Evolutionary conservation across 129 eudicot genomes (phyloP), one percentile per base, ranked within the genome.

Genomic region (Centrapalus pauciflorus): DNA sequence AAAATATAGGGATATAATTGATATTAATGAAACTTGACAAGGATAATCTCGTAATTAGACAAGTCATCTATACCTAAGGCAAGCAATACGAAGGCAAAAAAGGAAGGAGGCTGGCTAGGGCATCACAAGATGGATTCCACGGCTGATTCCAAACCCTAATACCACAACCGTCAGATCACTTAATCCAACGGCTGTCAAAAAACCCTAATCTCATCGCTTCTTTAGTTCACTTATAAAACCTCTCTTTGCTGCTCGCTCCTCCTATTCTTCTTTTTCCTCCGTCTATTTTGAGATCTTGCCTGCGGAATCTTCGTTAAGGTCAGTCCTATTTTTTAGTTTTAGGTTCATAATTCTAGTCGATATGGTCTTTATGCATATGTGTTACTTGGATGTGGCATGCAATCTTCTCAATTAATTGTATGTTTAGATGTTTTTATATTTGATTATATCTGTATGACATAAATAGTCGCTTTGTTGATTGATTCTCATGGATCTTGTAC

Each of bases 221-320:
- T 56, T 56, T 62, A 38, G 67, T 57, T 35, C 78, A 41, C 61
- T 55, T 74, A 74, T 74, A 74, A 74, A 74, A 74, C 14, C 79
- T 65, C 73, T 55, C 79, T 45, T 66, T 43, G 61, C 79, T 65
- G 17, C 61, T 56, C 79, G 43, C 79, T 34, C 37, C 23, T 23
- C n/a, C 60, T 52, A 74, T 74, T 74, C 73, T 74, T 74, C 73
- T 10, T 45, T 66, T 74, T 74, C 60, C 78, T 73, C 49, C 72
- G 54, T 73, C 78, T 73, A 60, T 27, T 30, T 23, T 26, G 7
- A 37, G 20, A 49, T 25, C 17, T 33, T 12, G 7, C 45, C 49
- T 55, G 61, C 79, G 10, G 29, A 55, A 23, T 29, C 23, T 55
- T 66, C 61, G 13, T 21, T 74, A 56, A 74, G 79, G 79, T 74